Evolutionary conservation across 2,329 filamentous ascomycete species (phyloP), one percentile per base, ranked within the genome.

Genomic region (Cryphonectria japonica): DNA sequence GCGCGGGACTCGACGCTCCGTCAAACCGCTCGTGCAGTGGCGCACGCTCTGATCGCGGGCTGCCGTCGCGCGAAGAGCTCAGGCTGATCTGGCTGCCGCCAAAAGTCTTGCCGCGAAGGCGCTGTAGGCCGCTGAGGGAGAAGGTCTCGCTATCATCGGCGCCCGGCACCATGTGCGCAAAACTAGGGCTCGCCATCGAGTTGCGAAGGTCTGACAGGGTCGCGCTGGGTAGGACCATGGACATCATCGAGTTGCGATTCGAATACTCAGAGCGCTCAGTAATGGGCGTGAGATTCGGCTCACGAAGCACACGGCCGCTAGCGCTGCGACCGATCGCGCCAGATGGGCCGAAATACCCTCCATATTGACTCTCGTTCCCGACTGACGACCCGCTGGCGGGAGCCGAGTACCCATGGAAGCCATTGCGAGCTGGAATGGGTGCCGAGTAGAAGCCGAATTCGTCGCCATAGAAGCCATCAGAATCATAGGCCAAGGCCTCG

Each of bases 261-360:
- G 94, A 97, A 84, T 97, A 98, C 81, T 99, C 96, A 71, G 93
- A 97, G 16, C 95, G 89, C 79, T 98, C 96, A 0, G 95, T 98
- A 76, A 99, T 98, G 7, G 96, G 96, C 0, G 96, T 98, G 64
- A 99, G 83, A 76, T 96, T 98, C 0, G 96, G 95, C 78, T 98
- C 95, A 57, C 92, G 89, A 41, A 91, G 89, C 67, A 91, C 85
- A 19, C 91, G 89, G 29, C 93, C 94, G 74, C 92, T 96, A 69
- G 89, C 89, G 73, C 86, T 91, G 50, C 93, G 89, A 71, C 90
- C 87, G 22, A 91, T 81, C 8, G 11, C 39, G 2, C 91, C 91
- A 29, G 91, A 89, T 0, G 92, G 89, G 1, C 93, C 94, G 78
- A 98, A 98, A 81, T 93, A 97, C 29, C 96, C 96, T 39, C 96